A percentile compares a stretch with the other conserved stretches of the same genome.
phyloP scores from a whole-genome alignment of 495 filamentous ascomycete genomes.

The Penicillium paxilli region DNA sequence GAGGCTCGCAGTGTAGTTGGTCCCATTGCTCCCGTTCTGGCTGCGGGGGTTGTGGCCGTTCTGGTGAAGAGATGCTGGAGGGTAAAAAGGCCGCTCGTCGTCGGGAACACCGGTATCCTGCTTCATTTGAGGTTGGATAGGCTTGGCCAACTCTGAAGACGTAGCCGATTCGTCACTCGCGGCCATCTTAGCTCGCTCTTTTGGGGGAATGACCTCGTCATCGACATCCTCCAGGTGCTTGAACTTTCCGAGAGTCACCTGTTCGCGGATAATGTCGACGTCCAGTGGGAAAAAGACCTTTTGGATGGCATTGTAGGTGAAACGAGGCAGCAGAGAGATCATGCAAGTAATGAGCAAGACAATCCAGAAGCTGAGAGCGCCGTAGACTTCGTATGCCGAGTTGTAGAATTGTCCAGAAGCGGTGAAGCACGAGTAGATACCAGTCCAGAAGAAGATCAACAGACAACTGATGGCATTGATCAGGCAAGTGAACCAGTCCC shows the following conservation, averaged over 20 bases:
- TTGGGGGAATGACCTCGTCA: conserved; percentile 41
- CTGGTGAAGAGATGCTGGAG: conserved; percentile 76
- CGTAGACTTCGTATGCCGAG: conserved; percentile 76
- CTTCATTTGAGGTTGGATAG: conserved; percentile 54
- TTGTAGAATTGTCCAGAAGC: conserved; percentile 73
- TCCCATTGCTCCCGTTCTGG: conserved; percentile 91
- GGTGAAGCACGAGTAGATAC: conserved; percentile 75
- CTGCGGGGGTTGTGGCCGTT: conserved; percentile 81
- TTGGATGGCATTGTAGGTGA: conserved; percentile 80
- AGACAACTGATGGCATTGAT: conserved; percentile 79
- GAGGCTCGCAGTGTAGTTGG: conserved; percentile 76
- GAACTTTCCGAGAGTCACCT: conserved; percentile 78
- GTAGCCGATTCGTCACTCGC: conserved; percentile 47
- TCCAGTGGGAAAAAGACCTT: conserved; percentile 93
- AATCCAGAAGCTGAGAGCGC: conserved; percentile 82
- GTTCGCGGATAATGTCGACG: conserved; percentile 94
- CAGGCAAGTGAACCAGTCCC: conserved; percentile 93
- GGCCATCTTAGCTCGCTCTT: conserved; percentile 17
- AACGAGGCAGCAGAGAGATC: conserved; percentile 81
- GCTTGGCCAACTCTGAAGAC: conserved; percentile 66
- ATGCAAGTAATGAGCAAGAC: conserved; percentile 71
- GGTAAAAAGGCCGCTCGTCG: conserved; percentile 86
- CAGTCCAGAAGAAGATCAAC: conserved; percentile 96
- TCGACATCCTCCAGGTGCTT: conserved; percentile 61
- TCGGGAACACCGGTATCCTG: conserved; percentile 68